Evolutionary conservation across 1,284 basidiomycete genomes (phyloP), one percentile per base, ranked within the genome.

Genomic region (Trichosporon inkin): DNA sequence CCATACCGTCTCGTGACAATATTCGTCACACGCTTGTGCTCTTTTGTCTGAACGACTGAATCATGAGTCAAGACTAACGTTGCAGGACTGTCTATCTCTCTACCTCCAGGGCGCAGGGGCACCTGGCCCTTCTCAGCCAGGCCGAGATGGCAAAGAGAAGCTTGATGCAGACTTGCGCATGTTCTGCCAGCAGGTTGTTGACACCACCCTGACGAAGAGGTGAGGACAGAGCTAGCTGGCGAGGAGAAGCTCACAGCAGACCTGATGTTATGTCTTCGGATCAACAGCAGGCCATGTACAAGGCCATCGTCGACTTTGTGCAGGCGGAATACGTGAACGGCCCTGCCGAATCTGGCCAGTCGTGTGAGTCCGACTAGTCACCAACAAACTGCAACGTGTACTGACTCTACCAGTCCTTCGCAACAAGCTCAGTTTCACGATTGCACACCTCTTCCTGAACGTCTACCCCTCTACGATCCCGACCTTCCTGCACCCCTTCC

Each of bases 361-460:
- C 71, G 37, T 79, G 78, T 77, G 54, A 72, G 75, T 69, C n/a
- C n/a, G n/a, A n/a, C n/a, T n/a, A n/a, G 13, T 6, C 35, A 36
- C 13, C 35, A 36, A 36, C 5, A 5, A 38, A 5, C 24, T 49
- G 17, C 7, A 40, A 13, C 6, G 13, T 13, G 14, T 13, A 10
- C 56, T 53, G 36, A 57, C 54, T n/a, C 53, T 19, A 20, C 24
- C 36, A 78, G 73, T 75, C 69, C 61, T 78, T 16, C 74, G 93
- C 73, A 99, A 99, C 83, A 99, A 99, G 79, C 90, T 98, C 76
- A 92, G 93, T 16, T 94, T 97, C 80, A 95, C 93, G n/a, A 82
- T 98, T 52, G 89, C 95, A 0, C 84, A 97, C 60, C 87, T 99
- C 77, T 95, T 99, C 80, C 84, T 98, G 54, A 88, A 88, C 80